A percentile compares a stretch with the other conserved stretches of the same genome.
Evolutionary conservation across 345 rosid genomes (phyloP).

Genomic region (Cardamine chenopodiifolia): DNA sequence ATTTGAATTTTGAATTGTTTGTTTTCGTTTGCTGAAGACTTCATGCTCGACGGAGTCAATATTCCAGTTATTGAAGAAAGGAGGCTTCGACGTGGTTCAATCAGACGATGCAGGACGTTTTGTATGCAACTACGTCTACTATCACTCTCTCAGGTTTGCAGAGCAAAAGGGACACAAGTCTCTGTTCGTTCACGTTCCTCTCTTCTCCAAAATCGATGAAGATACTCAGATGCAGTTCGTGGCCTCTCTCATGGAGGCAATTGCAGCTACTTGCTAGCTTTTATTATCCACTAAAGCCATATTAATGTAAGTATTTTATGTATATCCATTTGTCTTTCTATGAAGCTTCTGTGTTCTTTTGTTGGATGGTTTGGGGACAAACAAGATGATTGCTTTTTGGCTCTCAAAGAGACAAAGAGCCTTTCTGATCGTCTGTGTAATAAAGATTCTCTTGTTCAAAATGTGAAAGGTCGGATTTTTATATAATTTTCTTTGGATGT

Average conservation of each 20-base stretch:
- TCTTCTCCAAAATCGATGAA: constrained; percentile 63
- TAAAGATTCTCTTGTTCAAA: constrained; percentile 27
- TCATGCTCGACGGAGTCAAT: constrained; percentile 53
- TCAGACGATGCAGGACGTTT: constrained; percentile 76
- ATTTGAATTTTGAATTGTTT: constrained; percentile 21
- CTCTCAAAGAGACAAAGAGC: constrained; percentile 19
- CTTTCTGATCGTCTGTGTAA: constrained; percentile 35
- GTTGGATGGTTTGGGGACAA: constrained; percentile 16
- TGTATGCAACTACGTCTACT: constrained; percentile 78
- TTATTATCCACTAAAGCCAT: constrained; percentile 1
- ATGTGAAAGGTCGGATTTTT: constrained; percentile 34
- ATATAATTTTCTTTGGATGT: neutral
- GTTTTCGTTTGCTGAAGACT: constrained; percentile 48
- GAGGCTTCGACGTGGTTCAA: constrained; percentile 51
- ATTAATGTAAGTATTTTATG: constrained; percentile 32
- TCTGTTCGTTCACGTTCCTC: constrained; percentile 76
- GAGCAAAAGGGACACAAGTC: constrained; percentile 71
- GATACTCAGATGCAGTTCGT: constrained; percentile 71
- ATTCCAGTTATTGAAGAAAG: constrained; percentile 49
- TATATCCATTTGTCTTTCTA: constrained; percentile 21
- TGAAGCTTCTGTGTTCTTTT: constrained; percentile 32
- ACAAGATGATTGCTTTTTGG: constrained; percentile 30
- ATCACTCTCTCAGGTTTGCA: constrained; percentile 70
- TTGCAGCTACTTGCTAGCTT: constrained; percentile 59
- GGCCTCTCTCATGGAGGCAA: constrained; percentile 65